A percentile compares a stretch with the other conserved stretches of the same genome.
Evolutionary conservation across 768 basidiomycete genomes (phyloP).

Genomic region (Rhizopogon vinicolor): DNA sequence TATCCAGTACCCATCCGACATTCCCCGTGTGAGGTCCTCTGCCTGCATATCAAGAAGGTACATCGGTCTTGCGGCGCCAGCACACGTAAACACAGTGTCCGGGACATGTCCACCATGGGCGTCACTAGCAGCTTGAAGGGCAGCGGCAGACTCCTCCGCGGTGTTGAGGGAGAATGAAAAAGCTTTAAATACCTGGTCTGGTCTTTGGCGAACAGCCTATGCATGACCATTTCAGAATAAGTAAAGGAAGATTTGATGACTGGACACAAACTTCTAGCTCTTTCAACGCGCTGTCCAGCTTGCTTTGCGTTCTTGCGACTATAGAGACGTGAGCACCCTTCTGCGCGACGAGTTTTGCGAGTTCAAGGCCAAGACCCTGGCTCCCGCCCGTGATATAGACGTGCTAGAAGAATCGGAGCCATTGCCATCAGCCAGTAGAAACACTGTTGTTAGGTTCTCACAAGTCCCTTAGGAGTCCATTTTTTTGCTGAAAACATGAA

Average conservation of each 20-base stretch:
- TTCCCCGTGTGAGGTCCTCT: conserved; percentile 51
- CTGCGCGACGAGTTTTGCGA: conserved; percentile 61
- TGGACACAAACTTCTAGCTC: conserved; percentile 55
- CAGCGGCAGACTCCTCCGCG: conserved; percentile 48
- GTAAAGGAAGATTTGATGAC: background rate
- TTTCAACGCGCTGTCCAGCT: conserved; percentile 54
- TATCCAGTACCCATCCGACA: conserved; percentile 54
- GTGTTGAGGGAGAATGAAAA: conserved; percentile 65
- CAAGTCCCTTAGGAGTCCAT: conserved; percentile 21
- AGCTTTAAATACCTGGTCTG: conserved; percentile 56
- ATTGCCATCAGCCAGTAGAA: background rate
- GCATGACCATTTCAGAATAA: background rate
- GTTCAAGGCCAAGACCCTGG: conserved; percentile 71
- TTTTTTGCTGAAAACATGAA: conserved; percentile 20
- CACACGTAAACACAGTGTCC: conserved; percentile 77
- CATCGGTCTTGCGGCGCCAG: conserved; percentile 65
- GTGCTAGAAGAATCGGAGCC: conserved; percentile 45
- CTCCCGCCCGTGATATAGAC: conserved; percentile 85
- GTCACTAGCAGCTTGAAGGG: conserved; percentile 56
- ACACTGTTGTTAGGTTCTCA: background rate
- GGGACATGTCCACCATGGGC: conserved; percentile 56
- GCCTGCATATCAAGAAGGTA: conserved; percentile 72
- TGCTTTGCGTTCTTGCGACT: conserved; percentile 69
- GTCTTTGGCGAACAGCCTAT: conserved; percentile 48
- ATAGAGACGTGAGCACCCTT: conserved; percentile 83